Percentiles rank a stretch among this genome's conserved stretches.
Conservation (phyloP, 148 eudicot species). For the Talinum fruticosum region DNA sequence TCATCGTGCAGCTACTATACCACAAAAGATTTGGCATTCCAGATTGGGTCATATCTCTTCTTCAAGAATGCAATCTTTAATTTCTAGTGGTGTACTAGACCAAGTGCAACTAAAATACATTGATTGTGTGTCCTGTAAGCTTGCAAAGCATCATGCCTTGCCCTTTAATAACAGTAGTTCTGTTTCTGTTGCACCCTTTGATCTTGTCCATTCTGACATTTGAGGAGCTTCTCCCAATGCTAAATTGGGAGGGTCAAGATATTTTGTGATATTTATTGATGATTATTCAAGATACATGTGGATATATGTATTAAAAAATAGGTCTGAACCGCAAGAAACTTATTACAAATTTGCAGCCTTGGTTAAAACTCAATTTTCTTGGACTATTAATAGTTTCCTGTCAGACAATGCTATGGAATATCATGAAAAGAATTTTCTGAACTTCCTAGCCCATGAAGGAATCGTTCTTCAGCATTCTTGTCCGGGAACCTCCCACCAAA, state of each 20-base stretch:
- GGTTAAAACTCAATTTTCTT: conserved; percentile 14
- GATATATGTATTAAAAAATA: neutral
- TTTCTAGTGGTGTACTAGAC: conserved; percentile 5
- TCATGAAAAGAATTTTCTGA: neutral
- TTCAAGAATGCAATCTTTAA: neutral
- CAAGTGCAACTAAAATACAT: neutral
- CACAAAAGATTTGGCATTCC: neutral
- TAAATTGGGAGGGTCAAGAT: neutral
- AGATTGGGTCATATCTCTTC: conserved; percentile 12
- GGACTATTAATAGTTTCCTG: neutral
- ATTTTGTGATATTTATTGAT: conserved; percentile 19
- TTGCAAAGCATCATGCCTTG: conserved; percentile 12
- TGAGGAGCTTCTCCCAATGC: neutral
- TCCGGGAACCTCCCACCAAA: conserved; percentile 7
- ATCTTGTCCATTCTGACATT: neutral
- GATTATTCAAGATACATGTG: conserved; percentile 16
- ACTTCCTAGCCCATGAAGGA: neutral
- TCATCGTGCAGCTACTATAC: neutral
- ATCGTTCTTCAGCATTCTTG: conserved; percentile 1
- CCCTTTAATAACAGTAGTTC: conserved; percentile 14
- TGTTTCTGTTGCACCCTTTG: conserved; percentile 10
- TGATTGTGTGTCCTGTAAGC: conserved; percentile 14
- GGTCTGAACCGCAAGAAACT: neutral
- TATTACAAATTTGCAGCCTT: conserved; percentile 5
- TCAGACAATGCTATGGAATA: conserved; percentile 15